A percentile compares a stretch with the other conserved stretches of the same genome.
These are phyloP conservation scores for Fusarium odoratissimum DNA, from an alignment of 2,329 filamentous ascomycete genomes.

Conservation along the genomic window DNA sequence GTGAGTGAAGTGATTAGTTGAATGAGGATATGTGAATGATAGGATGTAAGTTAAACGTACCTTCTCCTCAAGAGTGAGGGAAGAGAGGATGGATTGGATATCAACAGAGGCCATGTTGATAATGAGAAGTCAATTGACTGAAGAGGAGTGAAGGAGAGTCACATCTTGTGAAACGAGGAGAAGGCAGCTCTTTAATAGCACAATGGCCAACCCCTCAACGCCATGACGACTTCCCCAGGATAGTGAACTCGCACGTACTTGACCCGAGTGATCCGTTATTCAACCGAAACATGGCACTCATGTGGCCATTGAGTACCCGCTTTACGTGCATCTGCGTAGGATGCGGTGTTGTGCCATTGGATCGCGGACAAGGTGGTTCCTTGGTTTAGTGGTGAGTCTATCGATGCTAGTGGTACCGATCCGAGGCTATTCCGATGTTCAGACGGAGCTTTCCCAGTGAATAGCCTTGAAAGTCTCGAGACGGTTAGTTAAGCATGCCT, in stretches of 20 bases:
- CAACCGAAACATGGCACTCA: constrained; percentile 33
- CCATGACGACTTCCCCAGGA: constrained; percentile 14
- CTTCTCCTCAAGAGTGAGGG: constrained; percentile 49
- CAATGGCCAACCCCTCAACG: constrained; percentile 8
- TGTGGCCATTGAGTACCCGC: constrained; percentile 37
- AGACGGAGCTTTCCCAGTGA: constrained; percentile 25
- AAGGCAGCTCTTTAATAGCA: constrained; percentile 40
- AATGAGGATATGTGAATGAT: neutral
- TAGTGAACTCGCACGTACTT: constrained; percentile 3
- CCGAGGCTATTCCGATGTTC: constrained; percentile 33
- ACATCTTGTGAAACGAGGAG: constrained; percentile 23
- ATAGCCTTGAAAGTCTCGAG: neutral
- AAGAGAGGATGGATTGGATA: constrained; percentile 45
- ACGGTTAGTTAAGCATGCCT: neutral
- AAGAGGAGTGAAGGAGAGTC: constrained; percentile 8
- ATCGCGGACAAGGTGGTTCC: constrained; percentile 17
- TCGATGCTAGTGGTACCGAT: constrained; percentile 2
- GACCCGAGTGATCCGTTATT: constrained; percentile 31
- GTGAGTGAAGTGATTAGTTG: neutral
- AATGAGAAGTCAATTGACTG: constrained; percentile 5
- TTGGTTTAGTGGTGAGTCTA: constrained; percentile 16
- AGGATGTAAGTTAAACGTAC: constrained; percentile 20
- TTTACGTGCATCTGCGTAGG: constrained; percentile 28
- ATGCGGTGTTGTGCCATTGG: constrained; percentile 40
- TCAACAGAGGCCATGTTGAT: constrained; percentile 44